Conservation (phyloP, 2,329 filamentous ascomycete species). For the Claviceps pazoutovae region DNA sequence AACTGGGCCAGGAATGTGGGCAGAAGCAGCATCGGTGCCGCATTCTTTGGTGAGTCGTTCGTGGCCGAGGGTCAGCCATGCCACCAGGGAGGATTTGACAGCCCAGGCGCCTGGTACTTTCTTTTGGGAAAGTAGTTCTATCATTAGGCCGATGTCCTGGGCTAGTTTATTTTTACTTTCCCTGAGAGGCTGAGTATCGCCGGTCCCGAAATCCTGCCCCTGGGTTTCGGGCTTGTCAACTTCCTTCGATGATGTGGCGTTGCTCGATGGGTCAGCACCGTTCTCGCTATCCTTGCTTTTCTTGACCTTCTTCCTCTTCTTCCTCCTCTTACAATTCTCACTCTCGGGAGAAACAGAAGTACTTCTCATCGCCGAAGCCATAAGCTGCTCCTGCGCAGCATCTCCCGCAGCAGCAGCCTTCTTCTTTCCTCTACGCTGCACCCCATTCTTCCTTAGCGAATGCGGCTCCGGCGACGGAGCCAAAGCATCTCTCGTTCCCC, state of each 20-base stretch:
- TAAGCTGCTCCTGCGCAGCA: background rate
- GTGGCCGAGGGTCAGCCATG: constrained; percentile 9
- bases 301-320: background rate
- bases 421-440: background rate
- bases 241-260: background rate
- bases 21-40: too few relatives aligned
- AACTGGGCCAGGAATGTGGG: background rate
- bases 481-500: background rate
- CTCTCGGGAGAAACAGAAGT: background rate
- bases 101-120: background rate
- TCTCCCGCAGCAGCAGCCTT: background rate
- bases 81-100: background rate
- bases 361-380: background rate
- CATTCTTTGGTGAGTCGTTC: background rate
- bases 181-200: background rate
- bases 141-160: background rate
- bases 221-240: background rate
- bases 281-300: background rate
- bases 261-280: background rate
- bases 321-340: background rate
- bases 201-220: background rate
- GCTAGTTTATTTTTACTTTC: background rate
- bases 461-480: background rate
- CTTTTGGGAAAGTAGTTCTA: background rate
- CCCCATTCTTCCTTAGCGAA: background rate